Conservation (phyloP, 2,329 filamentous ascomycete species). For the Cylindrodendrum hubeiense region DNA sequence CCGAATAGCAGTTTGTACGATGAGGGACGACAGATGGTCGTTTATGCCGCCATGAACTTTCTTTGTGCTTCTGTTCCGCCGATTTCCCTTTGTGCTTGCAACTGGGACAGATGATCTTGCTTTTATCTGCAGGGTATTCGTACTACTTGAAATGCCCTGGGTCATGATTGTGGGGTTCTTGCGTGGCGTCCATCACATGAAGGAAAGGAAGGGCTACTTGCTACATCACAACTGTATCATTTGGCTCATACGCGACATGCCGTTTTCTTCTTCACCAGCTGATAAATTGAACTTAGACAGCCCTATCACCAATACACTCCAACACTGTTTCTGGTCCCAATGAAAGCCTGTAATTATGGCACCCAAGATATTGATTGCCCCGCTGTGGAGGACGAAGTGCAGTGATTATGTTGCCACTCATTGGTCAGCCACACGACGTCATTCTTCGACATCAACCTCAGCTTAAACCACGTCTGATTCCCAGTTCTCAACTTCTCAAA, state of each 20-base stretch:
- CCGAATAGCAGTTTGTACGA: neutral
- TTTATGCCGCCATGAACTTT: neutral
- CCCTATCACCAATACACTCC: neutral
- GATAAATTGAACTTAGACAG: neutral
- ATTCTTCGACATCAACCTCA: neutral
- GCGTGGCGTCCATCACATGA: neutral
- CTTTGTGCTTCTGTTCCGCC: neutral
- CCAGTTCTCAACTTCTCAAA: too few species aligned
- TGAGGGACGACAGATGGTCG: neutral
- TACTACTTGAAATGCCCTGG: neutral
- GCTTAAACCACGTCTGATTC: neutral
- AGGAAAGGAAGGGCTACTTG: neutral
- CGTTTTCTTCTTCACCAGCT: neutral
- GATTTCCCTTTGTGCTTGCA: too few species aligned
- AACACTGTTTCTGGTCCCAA: neutral
- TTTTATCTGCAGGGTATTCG: neutral
- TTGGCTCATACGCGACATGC: neutral
- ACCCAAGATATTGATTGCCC: neutral
- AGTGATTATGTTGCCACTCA: slow-evolving; percentile 9
- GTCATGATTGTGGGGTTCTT: neutral
- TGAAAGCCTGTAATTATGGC: neutral
- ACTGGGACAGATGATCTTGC: neutral
- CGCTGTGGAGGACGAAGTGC: neutral
- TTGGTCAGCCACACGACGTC: slow-evolving; percentile 8
- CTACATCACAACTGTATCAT: neutral